A percentile compares a stretch with the other conserved stretches of the same genome.
These are phyloP conservation scores for Coprinopsis strossmayeri DNA, from an alignment of 768 basidiomycete genomes.

Conservation along the genomic window DNA sequence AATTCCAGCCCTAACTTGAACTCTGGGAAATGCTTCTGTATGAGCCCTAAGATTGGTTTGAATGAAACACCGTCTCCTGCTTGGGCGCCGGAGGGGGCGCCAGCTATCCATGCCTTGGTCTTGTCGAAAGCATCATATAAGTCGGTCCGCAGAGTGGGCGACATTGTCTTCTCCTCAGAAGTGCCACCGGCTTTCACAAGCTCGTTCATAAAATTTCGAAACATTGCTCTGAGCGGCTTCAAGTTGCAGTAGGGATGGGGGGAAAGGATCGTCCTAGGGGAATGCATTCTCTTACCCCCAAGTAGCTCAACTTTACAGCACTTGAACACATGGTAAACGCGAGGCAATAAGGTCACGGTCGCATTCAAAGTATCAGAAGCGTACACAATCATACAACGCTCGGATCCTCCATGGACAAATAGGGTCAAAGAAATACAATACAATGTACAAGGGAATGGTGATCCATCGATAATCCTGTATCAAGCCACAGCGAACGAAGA, in stretches of 20 bases:
- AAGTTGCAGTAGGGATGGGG: background rate
- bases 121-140: conserved; percentile 44
- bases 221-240: conserved; percentile 28
- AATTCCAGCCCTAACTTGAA: conserved; percentile 37
- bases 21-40: conserved; percentile 46
- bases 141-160: conserved; percentile 43
- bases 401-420: conserved; percentile 9
- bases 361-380: background rate
- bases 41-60: conserved; percentile 32
- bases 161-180: conserved; percentile 37
- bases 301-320: conserved; percentile 4
- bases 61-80: conserved; percentile 52
- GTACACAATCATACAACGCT: background rate
- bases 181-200: conserved; percentile 28
- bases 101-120: conserved; percentile 38
- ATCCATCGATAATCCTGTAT: too few species aligned
- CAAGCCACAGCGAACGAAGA: conserved; percentile 53
- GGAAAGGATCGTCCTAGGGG: too few species aligned
- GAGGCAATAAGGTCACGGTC: conserved; percentile 20
- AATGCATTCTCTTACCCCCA: too few species aligned
- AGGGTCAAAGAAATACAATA: conserved; percentile 6
- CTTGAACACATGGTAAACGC: conserved; percentile 31
- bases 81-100: conserved; percentile 30
- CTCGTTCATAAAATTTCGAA: conserved; percentile 38
- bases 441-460: background rate